phyloP scores from a whole-genome alignment of 176 grass and related monocot genomes.

The Triticum monococcum region DNA sequence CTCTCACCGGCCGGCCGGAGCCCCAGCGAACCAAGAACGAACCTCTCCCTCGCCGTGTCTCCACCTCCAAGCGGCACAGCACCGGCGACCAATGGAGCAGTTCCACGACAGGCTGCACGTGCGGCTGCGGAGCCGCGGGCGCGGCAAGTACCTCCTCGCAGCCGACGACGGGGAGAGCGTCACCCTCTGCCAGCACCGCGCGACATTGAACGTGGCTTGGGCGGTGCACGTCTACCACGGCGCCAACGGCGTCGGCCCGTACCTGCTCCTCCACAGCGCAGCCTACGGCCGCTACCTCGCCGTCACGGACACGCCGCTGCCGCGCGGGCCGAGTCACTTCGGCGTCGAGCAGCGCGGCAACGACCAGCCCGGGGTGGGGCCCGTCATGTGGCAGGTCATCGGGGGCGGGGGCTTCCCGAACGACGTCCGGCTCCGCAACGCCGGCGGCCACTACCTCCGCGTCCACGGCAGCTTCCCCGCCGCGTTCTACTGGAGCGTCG shows the following conservation, averaged over 20 bases:
- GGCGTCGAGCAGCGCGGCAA: background rate
- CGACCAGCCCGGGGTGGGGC: background rate
- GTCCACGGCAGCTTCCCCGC: background rate
- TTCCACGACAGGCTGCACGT: background rate
- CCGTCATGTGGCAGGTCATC: background rate
- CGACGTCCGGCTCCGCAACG: background rate
- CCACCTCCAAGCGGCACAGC: too few species aligned
- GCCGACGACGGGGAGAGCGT: background rate
- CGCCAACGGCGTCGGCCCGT: background rate
- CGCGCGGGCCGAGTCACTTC: background rate
- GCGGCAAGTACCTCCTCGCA: conserved; percentile 9
- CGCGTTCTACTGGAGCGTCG: background rate
- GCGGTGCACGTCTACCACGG: background rate
- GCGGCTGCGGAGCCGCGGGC: conserved; percentile 12
- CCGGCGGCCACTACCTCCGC: background rate
- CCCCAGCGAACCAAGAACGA: background rate
- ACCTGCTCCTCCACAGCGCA: background rate
- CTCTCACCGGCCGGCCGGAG: background rate
- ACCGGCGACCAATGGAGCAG: background rate
- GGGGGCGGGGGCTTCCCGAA: background rate
- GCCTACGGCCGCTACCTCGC: conserved; percentile 30
- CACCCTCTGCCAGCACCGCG: background rate
- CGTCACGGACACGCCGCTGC: background rate
- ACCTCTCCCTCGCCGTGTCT: background rate
- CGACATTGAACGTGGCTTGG: background rate